phyloP scores from a whole-genome alignment of 2,329 filamentous ascomycete genomes.

The Xylariomycetidae sp. region DNA sequence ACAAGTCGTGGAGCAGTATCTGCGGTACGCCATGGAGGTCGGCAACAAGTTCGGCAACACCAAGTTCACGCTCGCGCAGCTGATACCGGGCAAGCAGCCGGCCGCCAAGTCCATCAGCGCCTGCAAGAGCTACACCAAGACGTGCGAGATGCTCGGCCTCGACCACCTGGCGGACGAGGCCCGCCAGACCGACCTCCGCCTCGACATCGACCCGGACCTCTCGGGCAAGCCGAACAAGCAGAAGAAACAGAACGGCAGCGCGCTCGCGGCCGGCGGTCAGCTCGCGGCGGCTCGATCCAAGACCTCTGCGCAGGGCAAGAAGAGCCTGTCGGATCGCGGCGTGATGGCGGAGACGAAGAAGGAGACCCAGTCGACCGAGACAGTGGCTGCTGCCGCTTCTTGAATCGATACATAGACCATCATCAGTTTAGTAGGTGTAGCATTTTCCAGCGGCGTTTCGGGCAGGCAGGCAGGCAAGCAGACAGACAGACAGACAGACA shows the following conservation, averaged over 20 bases:
- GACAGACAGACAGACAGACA: neutral
- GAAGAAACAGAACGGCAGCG: slow-evolving; percentile 32
- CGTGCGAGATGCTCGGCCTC: slow-evolving; percentile 62
- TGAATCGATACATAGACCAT: too few relatives aligned
- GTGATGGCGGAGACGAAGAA: slow-evolving; percentile 12
- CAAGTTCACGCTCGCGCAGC: slow-evolving; percentile 81
- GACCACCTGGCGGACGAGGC: slow-evolving; percentile 61
- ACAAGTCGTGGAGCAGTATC: slow-evolving; percentile 71
- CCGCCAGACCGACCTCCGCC: slow-evolving; percentile 56
- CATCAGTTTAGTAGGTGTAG: too few relatives aligned
- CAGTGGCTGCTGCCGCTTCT: too few relatives aligned
- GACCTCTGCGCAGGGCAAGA: slow-evolving; percentile 18
- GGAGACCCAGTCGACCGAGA: too few relatives aligned
- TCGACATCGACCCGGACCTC: slow-evolving; percentile 54
- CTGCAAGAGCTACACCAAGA: slow-evolving; percentile 66
- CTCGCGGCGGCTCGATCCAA: slow-evolving; percentile 34
- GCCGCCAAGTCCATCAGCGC: slow-evolving; percentile 57
- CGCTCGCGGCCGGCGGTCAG: slow-evolving; percentile 44
- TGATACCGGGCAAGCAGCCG: slow-evolving; percentile 75
- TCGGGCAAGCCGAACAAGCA: slow-evolving; percentile 37
- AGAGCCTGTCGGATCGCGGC: slow-evolving; percentile 27
- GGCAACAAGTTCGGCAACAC: slow-evolving; percentile 90
- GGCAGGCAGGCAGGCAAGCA: too few relatives aligned
- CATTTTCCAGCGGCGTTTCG: too few relatives aligned
- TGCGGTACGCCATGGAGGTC: slow-evolving; percentile 67